phyloP scores from a whole-genome alignment of 2,329 filamentous ascomycete genomes.

The Curvularia hawaiiensis region DNA sequence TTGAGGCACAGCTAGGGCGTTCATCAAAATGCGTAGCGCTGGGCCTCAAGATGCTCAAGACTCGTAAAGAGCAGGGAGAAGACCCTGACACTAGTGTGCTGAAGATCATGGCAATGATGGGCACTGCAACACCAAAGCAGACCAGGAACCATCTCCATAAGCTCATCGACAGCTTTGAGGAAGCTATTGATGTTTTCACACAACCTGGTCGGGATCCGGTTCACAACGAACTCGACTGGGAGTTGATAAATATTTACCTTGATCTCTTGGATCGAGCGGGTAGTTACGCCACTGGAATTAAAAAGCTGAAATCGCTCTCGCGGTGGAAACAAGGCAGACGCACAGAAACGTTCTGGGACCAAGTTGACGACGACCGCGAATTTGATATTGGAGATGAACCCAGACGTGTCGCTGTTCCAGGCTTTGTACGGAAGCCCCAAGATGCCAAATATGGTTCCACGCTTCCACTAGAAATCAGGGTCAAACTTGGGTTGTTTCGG shows the following conservation, averaged over 20 bases:
- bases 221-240: constrained; percentile 67
- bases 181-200: constrained; percentile 56
- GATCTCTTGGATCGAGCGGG: constrained; percentile 74
- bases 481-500: constrained; percentile 84
- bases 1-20: constrained; percentile 56
- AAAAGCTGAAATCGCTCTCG: constrained; percentile 71
- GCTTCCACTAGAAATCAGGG: constrained; percentile 79
- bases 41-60: constrained; percentile 60
- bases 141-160: constrained; percentile 53
- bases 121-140: constrained; percentile 56
- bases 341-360: constrained; percentile 78
- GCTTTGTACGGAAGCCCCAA: constrained; percentile 64
- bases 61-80: constrained; percentile 51
- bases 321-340: constrained; percentile 82
- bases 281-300: constrained; percentile 69
- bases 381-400: constrained; percentile 78
- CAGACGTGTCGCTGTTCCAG: constrained; percentile 65
- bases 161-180: constrained; percentile 58
- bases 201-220: constrained; percentile 49
- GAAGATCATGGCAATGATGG: constrained; percentile 62
- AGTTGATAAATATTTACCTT: constrained; percentile 82
- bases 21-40: constrained; percentile 40
- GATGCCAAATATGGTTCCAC: constrained; percentile 70
- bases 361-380: constrained; percentile 78
- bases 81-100: constrained; percentile 57